Percentiles rank a stretch among this genome's conserved stretches.
Conservation (phyloP, 805 yeast species). For the Schwanniomyces sp. region DNA sequence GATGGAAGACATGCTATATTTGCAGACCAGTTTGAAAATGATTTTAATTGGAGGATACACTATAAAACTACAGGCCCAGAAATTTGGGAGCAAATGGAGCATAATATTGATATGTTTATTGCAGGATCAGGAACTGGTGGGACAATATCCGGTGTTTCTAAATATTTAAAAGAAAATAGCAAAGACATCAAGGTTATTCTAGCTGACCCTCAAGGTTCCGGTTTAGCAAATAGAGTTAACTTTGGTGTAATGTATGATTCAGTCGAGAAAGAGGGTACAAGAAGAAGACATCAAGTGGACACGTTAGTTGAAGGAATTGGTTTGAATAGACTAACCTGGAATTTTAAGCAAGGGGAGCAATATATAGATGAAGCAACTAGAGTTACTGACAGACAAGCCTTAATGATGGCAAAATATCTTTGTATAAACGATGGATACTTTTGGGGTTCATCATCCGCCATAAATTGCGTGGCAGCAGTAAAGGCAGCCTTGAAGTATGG, state of each 20-base stretch:
- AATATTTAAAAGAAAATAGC: slow-evolving; percentile 59
- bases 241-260: slow-evolving; percentile 91
- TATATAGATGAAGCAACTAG: slow-evolving; percentile 76
- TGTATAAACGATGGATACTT: slow-evolving; percentile 86
- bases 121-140: slow-evolving; percentile 98
- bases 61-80: slow-evolving; percentile 74
- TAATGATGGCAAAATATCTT: slow-evolving; percentile 82
- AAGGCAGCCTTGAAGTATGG: slow-evolving; percentile 46
- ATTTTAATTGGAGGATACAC: slow-evolving; percentile 84
- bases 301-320: slow-evolving; percentile 95
- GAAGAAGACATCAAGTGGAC: slow-evolving; percentile 95
- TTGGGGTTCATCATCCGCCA: slow-evolving; percentile 91
- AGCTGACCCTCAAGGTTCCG: slow-evolving; percentile 97
- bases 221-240: slow-evolving; percentile 80
- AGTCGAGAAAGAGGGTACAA: slow-evolving; percentile 87
- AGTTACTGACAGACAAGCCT: slow-evolving; percentile 77
- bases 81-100: slow-evolving; percentile 70
- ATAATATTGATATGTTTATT: slow-evolving; percentile 69
- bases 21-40: slow-evolving; percentile 96
- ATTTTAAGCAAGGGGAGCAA: slow-evolving; percentile 69
- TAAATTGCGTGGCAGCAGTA: slow-evolving; percentile 88
- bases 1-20: slow-evolving; percentile 63
- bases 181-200: slow-evolving; percentile 52
- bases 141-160: slow-evolving; percentile 87
- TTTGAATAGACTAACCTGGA: slow-evolving; percentile 78